A percentile compares a stretch with the other conserved stretches of the same genome.
Evolutionary conservation across 805 yeast genomes (phyloP).

Genomic region (Sugiyamaella mastotermitis): DNA sequence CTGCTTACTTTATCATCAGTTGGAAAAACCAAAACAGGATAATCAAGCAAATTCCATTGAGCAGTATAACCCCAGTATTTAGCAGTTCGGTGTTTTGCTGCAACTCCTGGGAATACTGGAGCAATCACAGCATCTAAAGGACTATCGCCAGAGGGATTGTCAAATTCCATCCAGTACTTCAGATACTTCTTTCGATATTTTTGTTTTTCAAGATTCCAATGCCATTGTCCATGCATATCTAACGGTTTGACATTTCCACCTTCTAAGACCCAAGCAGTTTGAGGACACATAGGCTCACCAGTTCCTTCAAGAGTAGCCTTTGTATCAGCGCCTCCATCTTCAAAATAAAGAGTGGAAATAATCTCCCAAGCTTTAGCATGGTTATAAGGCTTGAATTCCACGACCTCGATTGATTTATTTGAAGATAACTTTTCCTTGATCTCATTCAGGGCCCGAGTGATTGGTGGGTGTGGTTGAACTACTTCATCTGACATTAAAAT

Average conservation of each 20-base stretch:
- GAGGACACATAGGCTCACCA: constrained; percentile 58
- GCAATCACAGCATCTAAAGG: constrained; percentile 32
- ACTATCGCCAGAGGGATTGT: constrained; percentile 8
- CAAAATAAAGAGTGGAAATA: constrained; percentile 41
- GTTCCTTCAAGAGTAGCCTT: constrained; percentile 46
- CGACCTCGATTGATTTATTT: constrained; percentile 25
- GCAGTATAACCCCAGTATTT: constrained; percentile 46
- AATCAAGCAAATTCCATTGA: constrained; percentile 48
- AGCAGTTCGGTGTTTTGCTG: constrained; percentile 23
- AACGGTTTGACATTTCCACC: constrained; percentile 4
- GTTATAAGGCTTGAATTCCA: constrained; percentile 25
- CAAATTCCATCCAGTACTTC: constrained; percentile 30
- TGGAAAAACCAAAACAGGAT: constrained; percentile 52
- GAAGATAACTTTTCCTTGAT: no score
- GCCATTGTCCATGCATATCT: no score
- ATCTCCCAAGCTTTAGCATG: constrained; percentile 28
- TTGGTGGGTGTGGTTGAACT: constrained; percentile 46
- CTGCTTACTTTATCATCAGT: no score
- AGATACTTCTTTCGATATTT: constrained; percentile 29
- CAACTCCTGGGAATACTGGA: constrained; percentile 33
- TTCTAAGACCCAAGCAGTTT: constrained; percentile 8
- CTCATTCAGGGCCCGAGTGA: constrained; percentile 42
- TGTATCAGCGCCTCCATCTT: constrained; percentile 64
- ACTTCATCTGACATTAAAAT: constrained; percentile 43
- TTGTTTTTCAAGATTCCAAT: constrained; percentile 28